Percentiles rank a stretch among this genome's conserved stretches.
phyloP scores from a whole-genome alignment of 164 flowering plant species.

The Magnolia changhungtana region DNA sequence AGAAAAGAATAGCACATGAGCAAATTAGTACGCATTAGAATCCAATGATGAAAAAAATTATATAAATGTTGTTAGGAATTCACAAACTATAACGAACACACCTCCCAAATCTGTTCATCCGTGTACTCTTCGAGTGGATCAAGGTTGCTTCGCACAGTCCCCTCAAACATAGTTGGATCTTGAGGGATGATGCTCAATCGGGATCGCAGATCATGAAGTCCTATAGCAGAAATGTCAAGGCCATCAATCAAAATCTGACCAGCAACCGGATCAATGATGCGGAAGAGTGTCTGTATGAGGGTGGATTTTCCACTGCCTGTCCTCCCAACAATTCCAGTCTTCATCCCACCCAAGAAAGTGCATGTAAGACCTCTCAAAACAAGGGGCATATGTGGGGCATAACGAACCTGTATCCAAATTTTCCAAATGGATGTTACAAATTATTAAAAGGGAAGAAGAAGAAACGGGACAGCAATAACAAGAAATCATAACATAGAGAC shows the following conservation, averaged over 20 bases:
- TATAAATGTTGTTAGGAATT: background rate
- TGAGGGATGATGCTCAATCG: constrained; percentile 45
- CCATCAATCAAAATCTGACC: constrained; percentile 40
- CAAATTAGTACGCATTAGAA: background rate
- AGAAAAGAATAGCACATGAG: background rate
- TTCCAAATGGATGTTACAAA: no score
- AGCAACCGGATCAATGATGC: constrained; percentile 37
- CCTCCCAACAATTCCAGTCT: constrained; percentile 45
- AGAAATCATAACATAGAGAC: no score
- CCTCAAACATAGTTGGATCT: constrained; percentile 50
- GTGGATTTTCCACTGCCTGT: constrained; percentile 50
- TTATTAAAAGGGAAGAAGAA: no score
- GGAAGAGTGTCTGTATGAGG: constrained; percentile 38
- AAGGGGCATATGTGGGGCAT: constrained; percentile 42
- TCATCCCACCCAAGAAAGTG: constrained; percentile 34
- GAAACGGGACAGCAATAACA: constrained; percentile 18
- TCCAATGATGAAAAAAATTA: constrained; percentile 15
- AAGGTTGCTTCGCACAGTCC: constrained; percentile 38
- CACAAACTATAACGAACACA: constrained; percentile 4
- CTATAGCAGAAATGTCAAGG: constrained; percentile 32
- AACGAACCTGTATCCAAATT: constrained; percentile 29
- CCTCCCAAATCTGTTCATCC: constrained; percentile 52
- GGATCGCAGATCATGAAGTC: constrained; percentile 41
- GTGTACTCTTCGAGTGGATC: constrained; percentile 40
- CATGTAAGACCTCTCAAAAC: constrained; percentile 38